Conservation (phyloP, 768 basidiomycete genomes). For the Trametes meyenii region DNA sequence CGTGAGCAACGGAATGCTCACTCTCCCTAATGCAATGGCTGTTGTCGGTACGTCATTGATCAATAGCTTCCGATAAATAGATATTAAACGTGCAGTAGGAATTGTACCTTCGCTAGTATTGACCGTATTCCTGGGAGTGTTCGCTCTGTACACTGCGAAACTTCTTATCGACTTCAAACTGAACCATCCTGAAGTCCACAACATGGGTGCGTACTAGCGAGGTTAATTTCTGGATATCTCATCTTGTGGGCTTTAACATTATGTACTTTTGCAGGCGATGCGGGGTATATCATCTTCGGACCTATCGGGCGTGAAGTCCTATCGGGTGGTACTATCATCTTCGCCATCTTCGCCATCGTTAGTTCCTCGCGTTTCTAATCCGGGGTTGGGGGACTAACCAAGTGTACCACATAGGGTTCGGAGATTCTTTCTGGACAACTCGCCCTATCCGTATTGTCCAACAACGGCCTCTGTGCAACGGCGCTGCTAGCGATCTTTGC, state of each 20-base stretch:
- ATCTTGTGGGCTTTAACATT: background rate
- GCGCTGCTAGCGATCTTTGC: conserved; percentile 51
- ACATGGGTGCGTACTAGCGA: conserved; percentile 43
- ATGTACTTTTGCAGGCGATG: conserved; percentile 43
- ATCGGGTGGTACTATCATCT: conserved; percentile 49
- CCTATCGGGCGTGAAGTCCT: conserved; percentile 50
- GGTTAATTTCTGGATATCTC: background rate
- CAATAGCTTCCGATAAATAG: background rate
- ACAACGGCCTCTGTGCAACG: conserved; percentile 51
- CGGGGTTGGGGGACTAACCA: background rate
- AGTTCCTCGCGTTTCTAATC: background rate
- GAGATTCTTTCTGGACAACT: conserved; percentile 55
- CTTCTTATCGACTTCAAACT: conserved; percentile 59
- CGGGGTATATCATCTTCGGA: conserved; percentile 52
- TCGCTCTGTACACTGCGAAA: conserved; percentile 55
- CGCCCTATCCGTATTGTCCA: conserved; percentile 50
- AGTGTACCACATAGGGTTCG: conserved; percentile 40
- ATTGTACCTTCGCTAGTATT: conserved; percentile 55
- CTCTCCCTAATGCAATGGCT: conserved; percentile 53
- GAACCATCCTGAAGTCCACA: conserved; percentile 56
- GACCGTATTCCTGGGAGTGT: conserved; percentile 54
- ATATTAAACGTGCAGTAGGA: conserved; percentile 33
- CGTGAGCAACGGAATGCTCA: conserved; percentile 58
- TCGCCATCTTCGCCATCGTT: conserved; percentile 46
- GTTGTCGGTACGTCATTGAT: conserved; percentile 44